A percentile compares a stretch with the other conserved stretches of the same genome.
These are phyloP conservation scores for Xanthoparmelia taractica DNA, from an alignment of 495 filamentous ascomycete genomes.

Conservation along the genomic window DNA sequence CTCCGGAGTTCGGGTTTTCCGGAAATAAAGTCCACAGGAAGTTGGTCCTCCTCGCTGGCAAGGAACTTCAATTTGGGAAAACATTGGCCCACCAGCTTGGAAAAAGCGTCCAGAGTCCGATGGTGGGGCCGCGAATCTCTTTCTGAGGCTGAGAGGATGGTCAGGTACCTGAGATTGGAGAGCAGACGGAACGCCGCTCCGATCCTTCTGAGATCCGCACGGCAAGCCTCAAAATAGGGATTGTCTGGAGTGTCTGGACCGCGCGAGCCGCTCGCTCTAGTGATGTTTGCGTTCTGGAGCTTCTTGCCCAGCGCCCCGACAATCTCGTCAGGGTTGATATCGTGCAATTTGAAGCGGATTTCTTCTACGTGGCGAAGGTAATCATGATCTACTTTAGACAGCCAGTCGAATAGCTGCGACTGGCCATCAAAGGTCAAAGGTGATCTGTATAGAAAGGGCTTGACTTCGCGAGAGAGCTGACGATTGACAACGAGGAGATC, in stretches of 20 bases:
- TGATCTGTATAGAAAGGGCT: conserved; percentile 25
- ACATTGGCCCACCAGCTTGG: conserved; percentile 19
- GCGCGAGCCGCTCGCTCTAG: conserved; percentile 10
- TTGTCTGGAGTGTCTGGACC: conserved; percentile 17
- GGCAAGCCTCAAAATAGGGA: conserved; percentile 26
- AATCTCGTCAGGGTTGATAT: conserved; percentile 25
- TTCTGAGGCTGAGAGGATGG: conserved; percentile 15
- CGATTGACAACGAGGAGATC: conserved; percentile 19
- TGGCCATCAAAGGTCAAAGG: conserved; percentile 26
- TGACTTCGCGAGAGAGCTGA: conserved; percentile 23
- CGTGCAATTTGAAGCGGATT: conserved; percentile 24
- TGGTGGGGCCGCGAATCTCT: conserved; percentile 21
- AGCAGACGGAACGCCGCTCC: conserved; percentile 17
- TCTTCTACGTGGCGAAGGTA: conserved; percentile 19
- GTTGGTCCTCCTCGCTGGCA: conserved; percentile 15
- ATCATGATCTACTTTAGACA: conserved; percentile 20
- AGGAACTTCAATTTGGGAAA: conserved; percentile 21
- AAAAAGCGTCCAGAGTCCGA: conserved; percentile 19
- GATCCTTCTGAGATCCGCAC: conserved; percentile 20
- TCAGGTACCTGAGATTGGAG: conserved; percentile 21
- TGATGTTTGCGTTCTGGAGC: conserved; percentile 19
- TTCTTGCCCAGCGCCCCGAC: conserved; percentile 24
- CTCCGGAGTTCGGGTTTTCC: conserved; percentile 18
- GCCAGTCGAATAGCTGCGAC: conserved; percentile 23
- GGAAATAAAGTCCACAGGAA: conserved; percentile 16